Evolutionary conservation across 2,329 filamentous ascomycete genomes (phyloP).

Genomic region (Aspergillus felis): DNA sequence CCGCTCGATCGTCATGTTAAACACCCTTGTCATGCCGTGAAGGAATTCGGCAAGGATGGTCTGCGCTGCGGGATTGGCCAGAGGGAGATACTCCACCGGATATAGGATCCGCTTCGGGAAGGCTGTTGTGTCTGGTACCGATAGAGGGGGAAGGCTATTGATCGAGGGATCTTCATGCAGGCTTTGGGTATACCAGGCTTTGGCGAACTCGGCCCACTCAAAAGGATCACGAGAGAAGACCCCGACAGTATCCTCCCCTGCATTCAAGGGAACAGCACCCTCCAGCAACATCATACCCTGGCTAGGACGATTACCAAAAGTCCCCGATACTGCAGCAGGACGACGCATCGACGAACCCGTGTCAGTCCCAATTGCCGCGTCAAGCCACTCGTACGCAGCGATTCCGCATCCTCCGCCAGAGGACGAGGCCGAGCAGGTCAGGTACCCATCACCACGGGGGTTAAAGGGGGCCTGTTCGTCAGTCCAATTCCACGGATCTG

Average conservation of each 20-base stretch:
- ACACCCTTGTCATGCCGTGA: slow-evolving; percentile 10
- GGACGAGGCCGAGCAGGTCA: slow-evolving; percentile 29
- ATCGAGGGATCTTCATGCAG: slow-evolving; percentile 6
- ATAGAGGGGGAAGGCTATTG: slow-evolving; percentile 2
- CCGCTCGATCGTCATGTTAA: slow-evolving; percentile 24
- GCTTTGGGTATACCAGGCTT: slow-evolving; percentile 8
- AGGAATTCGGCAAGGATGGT: slow-evolving; percentile 4
- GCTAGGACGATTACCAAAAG: slow-evolving; percentile 46
- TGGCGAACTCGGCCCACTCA: slow-evolving; percentile 11
- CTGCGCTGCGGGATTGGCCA: slow-evolving; percentile 17
- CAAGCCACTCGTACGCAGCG: slow-evolving; percentile 40
- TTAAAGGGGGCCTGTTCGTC: slow-evolving; percentile 32
- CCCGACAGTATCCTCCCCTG: slow-evolving; percentile 42
- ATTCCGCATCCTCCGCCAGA: slow-evolving; percentile 31
- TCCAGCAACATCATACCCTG: slow-evolving; percentile 40
- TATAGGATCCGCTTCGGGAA: slow-evolving; percentile 17
- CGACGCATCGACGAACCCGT: slow-evolving; percentile 48
- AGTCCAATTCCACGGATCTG: slow-evolving; percentile 18
- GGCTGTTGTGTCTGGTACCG: neutral
- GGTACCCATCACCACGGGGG: slow-evolving; percentile 35
- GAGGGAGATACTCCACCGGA: slow-evolving; percentile 15
- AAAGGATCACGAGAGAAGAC: slow-evolving; percentile 33
- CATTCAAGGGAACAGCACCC: slow-evolving; percentile 41
- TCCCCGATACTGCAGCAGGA: slow-evolving; percentile 41
- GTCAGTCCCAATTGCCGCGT: slow-evolving; percentile 37